Base-by-base conservation (phyloP, 1,284 basidiomycete genomes). In the Cutaneotrichosporon sp. region DNA sequence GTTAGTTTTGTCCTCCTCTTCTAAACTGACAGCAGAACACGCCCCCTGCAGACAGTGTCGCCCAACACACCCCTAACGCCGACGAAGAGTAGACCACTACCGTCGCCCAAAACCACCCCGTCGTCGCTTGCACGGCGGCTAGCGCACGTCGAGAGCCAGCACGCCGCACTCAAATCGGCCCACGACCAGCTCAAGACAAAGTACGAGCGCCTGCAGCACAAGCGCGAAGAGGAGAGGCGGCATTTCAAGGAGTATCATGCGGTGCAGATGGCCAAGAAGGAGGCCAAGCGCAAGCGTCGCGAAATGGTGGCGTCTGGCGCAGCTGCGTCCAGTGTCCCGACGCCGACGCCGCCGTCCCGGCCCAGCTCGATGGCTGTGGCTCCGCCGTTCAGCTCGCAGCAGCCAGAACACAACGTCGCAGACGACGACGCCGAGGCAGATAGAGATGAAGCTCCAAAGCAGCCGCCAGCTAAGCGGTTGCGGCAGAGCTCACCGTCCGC, bases 241-340 rank as follows among this genome's bases (percentile, higher is more conserved):
- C 64, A 66, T 35, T 65, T 64, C 62, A 64, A 67, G 46, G 65
- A 67, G 52, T 73, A 64, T 44, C 61, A 63, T 34, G 56, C 56
- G 1, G 57, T 62, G 2, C 59, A 68, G 38, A 52, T 53, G 30
- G 60, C 61, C 9, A 51, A 61, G 30, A 54, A 52, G 36, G 59
- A 64, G 46, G 30, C 59, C 17, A 65, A 63, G 48, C 60, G 52
- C 44, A 46, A 55, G 54, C 51, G 49, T 41, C 62, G 56, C 26
- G 61, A 62, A 14, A 56, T 55, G 34, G 22, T n/a, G n/a, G 43
- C 43, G 30, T 30, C 30, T 8, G 51, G 17, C 17, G 36, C 13
- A 33, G 13, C 26, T 18, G 17, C 2, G 26, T 40, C 18, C 3
- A 36, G 20, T 3, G 33, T 30, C 13, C 13, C 35, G 17, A 21